Conservation (phyloP, 2,329 filamentous ascomycete species). For the Sclerotinia glacialis region DNA sequence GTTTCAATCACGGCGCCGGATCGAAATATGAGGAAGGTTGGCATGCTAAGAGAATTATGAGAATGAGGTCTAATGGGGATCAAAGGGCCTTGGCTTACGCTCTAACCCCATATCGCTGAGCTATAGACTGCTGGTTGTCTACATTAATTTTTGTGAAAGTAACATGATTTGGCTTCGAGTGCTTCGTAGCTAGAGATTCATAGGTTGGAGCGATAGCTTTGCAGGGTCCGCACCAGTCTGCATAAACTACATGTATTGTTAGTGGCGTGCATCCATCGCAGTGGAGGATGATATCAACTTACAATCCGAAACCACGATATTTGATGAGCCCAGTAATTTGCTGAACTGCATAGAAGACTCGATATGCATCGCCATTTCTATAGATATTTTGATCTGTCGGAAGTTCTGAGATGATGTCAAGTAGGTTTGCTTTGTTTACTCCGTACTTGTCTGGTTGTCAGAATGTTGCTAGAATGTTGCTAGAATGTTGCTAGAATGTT, state of each 20-base stretch:
- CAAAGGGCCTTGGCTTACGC: conserved; percentile 51
- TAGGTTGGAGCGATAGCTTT: conserved; percentile 89
- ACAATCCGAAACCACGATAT: conserved; percentile 89
- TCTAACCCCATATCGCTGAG: conserved; percentile 72
- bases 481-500: neutral
- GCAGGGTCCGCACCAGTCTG: conserved; percentile 93
- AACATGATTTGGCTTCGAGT: conserved; percentile 77
- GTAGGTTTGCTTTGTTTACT: neutral
- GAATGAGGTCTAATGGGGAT: neutral
- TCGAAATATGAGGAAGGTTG: conserved; percentile 91
- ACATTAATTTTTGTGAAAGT: conserved; percentile 92
- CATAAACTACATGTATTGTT: conserved; percentile 64
- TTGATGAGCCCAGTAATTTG: conserved; percentile 66
- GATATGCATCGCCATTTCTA: conserved; percentile 48
- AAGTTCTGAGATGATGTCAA: neutral
- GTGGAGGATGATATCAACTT: conserved; percentile 43
- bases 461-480: neutral
- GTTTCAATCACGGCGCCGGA: conserved; percentile 69
- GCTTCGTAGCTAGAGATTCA: conserved; percentile 75
- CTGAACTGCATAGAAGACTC: conserved; percentile 69
- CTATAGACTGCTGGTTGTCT: conserved; percentile 75
- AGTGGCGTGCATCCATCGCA: conserved; percentile 33
- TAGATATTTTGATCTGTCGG: neutral
- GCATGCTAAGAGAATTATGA: conserved; percentile 56
- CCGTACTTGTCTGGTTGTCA: neutral